Conservation (phyloP, 805 yeast genomes). For the Yarrowia yakushimensis region DNA sequence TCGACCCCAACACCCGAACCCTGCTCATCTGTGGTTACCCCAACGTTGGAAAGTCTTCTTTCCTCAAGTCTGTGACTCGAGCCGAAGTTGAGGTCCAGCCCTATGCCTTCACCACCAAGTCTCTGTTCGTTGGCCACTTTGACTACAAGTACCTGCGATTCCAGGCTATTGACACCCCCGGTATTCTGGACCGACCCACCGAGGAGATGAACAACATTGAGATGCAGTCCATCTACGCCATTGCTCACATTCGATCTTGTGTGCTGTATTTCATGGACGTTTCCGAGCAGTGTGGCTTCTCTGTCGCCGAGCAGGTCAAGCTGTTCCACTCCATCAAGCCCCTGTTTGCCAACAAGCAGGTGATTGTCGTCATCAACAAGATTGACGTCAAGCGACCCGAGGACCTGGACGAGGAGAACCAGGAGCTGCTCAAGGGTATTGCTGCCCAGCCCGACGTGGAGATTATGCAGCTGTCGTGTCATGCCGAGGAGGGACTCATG, state of each 20-base stretch:
- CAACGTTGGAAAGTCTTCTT: constrained; percentile 97
- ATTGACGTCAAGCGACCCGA: constrained; percentile 83
- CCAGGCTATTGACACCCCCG: constrained; percentile 99
- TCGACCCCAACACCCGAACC: constrained; percentile 98
- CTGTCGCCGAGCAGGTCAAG: constrained; percentile 95
- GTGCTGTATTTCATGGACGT: constrained; percentile 97
- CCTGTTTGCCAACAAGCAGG: constrained; percentile 93
- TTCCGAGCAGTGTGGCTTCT: constrained; percentile 98
- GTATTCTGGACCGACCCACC: constrained; percentile 96
- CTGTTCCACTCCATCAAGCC: constrained; percentile 96
- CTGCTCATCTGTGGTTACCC: constrained; percentile 97
- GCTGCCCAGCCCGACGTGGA: constrained; percentile 55
- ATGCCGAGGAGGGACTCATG: constrained; percentile 92
- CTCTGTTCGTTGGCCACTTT: constrained; percentile 96
- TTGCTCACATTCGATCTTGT: constrained; percentile 96
- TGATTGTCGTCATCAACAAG: constrained; percentile 92
- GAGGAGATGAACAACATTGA: constrained; percentile 99
- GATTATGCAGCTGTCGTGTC: constrained; percentile 89
- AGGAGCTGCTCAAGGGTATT: constrained; percentile 64
- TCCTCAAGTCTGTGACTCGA: constrained; percentile 86
- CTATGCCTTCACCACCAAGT: constrained; percentile 97
- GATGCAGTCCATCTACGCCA: constrained; percentile 98
- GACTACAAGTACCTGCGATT: constrained; percentile 96
- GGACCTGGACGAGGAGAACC: constrained; percentile 75
- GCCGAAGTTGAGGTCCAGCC: constrained; percentile 99